Evolutionary conservation across 1,284 basidiomycete genomes (phyloP).

Genomic region (Farysia itapuensis): DNA sequence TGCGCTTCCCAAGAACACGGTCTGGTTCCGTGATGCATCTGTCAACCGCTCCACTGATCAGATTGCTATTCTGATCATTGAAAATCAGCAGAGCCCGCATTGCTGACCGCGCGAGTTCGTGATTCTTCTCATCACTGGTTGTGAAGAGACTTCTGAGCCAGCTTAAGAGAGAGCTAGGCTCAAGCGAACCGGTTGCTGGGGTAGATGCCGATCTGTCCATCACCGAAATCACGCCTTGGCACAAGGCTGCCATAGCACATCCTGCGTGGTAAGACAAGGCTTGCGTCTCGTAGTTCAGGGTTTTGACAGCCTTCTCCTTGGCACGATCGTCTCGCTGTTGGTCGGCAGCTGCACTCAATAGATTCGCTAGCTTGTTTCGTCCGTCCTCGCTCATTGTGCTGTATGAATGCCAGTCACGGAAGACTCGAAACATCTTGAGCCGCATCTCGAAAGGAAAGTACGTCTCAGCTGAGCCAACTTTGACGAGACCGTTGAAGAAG

Average conservation of each 20-base stretch:
- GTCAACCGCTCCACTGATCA: conserved; percentile 72
- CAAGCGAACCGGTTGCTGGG: conserved; percentile 71
- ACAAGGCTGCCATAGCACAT: conserved; percentile 73
- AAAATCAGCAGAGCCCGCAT: conserved; percentile 72
- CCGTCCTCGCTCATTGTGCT: conserved; percentile 75
- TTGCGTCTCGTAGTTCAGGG: conserved; percentile 67
- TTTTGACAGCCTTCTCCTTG: conserved; percentile 44
- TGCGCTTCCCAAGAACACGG: conserved; percentile 61
- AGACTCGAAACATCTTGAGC: conserved; percentile 77
- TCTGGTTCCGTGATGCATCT: conserved; percentile 71
- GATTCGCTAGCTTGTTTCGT: conserved; percentile 73
- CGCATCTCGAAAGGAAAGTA: conserved; percentile 77
- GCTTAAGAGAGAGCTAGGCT: conserved; percentile 61
- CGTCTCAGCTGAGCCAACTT: conserved; percentile 72
- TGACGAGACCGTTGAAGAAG: conserved; percentile 76
- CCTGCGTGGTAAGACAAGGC: conserved; percentile 72
- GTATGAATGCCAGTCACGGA: conserved; percentile 90
- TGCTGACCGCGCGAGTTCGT: conserved; percentile 67
- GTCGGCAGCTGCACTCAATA: conserved; percentile 72
- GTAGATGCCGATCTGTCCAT: conserved; percentile 76
- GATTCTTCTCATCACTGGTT: conserved; percentile 57
- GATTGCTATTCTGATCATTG: conserved; percentile 67
- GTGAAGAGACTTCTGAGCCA: conserved; percentile 63
- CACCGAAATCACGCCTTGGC: conserved; percentile 40
- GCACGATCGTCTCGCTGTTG: conserved; percentile 62